Evolutionary conservation across 345 rosid genomes (phyloP).

Genomic region (Corchorus capsularis): DNA sequence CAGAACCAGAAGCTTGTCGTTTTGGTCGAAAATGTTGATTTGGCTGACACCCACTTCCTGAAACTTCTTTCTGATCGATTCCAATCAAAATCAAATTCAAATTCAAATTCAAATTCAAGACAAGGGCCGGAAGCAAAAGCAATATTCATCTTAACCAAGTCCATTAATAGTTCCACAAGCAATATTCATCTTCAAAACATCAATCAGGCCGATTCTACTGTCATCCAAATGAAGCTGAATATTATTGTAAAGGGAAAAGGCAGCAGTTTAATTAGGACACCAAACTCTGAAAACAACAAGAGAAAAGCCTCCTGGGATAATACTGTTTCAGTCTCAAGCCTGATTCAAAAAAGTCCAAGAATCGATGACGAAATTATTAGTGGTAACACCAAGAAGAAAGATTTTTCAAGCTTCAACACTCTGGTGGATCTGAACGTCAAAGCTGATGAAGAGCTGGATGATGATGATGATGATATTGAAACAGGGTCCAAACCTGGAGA

Average conservation of each 20-base stretch:
- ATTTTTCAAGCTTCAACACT: conserved; percentile 51
- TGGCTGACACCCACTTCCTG: conserved; percentile 52
- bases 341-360: conserved; percentile 43
- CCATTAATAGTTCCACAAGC: no score
- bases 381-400: conserved; percentile 35
- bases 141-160: conserved; percentile 60
- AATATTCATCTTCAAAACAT: conserved; percentile 21
- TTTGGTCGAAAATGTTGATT: conserved; percentile 63
- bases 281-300: conserved; percentile 42
- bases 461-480: conserved; percentile 27
- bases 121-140: conserved; percentile 24
- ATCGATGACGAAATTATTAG: conserved; percentile 32
- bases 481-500: conserved; percentile 42
- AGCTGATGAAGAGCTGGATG: conserved; percentile 33
- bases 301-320: conserved; percentile 54
- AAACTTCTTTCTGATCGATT: conserved; percentile 52
- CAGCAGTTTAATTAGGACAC: conserved; percentile 20
- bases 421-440: conserved; percentile 70
- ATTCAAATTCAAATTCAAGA: conserved; percentile 31
- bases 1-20: conserved; percentile 48
- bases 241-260: conserved; percentile 31
- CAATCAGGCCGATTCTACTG: conserved; percentile 34
- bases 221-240: conserved; percentile 59
- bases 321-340: conserved; percentile 22
- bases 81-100: conserved; percentile 8